Evolutionary conservation across 2,329 filamentous ascomycete genomes (phyloP).

Genomic region (Aspergillus glaucus): DNA sequence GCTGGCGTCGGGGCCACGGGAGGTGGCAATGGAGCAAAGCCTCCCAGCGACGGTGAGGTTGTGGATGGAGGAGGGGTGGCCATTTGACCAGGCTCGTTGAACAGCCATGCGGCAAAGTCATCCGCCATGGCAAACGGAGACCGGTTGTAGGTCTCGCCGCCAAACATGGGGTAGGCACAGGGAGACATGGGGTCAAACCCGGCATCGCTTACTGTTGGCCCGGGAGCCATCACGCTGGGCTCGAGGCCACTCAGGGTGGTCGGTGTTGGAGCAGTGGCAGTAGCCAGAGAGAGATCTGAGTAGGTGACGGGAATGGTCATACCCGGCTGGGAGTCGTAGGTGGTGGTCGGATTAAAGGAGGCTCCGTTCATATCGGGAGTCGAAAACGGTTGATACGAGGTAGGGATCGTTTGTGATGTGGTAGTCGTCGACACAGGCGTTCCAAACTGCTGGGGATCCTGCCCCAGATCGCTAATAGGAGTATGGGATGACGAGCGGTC

Average conservation of each 20-base stretch:
- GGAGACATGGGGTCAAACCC: constrained; percentile 32
- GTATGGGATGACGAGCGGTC: constrained; percentile 8
- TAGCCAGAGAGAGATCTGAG: constrained; percentile 15
- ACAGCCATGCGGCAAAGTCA: constrained; percentile 79
- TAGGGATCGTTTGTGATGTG: background rate
- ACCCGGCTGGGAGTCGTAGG: constrained; percentile 11
- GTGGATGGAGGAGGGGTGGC: constrained; percentile 21
- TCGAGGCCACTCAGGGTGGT: constrained; percentile 20
- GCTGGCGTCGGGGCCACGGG: constrained; percentile 17
- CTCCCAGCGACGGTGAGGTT: constrained; percentile 38
- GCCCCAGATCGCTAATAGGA: constrained; percentile 11
- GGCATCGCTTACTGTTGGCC: constrained; percentile 17
- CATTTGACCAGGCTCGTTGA: constrained; percentile 60
- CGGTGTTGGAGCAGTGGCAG: constrained; percentile 17
- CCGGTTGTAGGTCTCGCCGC: constrained; percentile 72
- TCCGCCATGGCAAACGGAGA: constrained; percentile 84
- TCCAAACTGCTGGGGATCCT: constrained; percentile 1
- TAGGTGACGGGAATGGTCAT: constrained; percentile 14
- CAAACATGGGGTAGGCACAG: constrained; percentile 73
- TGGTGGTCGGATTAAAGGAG: constrained; percentile 8
- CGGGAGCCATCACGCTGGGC: constrained; percentile 19
- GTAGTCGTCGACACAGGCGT: background rate
- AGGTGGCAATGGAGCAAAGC: constrained; percentile 21
- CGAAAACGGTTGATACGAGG: constrained; percentile 5
- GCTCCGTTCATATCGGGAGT: constrained; percentile 11